Evolutionary conservation across 202 grass and related monocot species (phyloP), one percentile per base, ranked within the genome.

Genomic region (Panicum hallii): DNA sequence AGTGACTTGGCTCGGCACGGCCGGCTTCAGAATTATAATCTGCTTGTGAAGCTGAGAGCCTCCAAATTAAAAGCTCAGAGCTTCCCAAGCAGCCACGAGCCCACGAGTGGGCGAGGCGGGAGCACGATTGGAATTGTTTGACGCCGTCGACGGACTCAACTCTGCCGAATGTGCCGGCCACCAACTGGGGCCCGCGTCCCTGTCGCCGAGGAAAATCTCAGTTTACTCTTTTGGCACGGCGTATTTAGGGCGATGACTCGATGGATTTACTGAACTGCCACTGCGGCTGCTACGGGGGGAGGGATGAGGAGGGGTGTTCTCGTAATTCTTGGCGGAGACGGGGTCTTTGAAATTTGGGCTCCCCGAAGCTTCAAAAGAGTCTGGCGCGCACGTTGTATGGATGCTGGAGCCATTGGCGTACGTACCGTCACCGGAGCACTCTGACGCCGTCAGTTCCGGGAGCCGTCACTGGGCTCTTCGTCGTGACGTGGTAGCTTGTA

Each of bases 101-200:
- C n/a, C 57, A 66, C 64, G 16, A 42, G 30, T 28, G 50, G 13
- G 15, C 64, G 49, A 70, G 68, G 79, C 75, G 84, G 75, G 84
- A 83, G 56, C 26, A 54, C 9, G 73, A 74, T 87, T 69, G 7
- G 12, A 78, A 82, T 32, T 77, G 22, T 20, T 78, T 85, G 85
- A 78, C 83, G 63, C 7, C 53, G 58, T 89, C 84, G 80, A 49
- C 36, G 26, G 26, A 26, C 26, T 26, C 3, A 38, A 3, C 75
- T 56, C 66, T 19, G 15, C 34, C 72, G 19, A 68, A 89, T 70
- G 80, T 87, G 70, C 80, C 80, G 83, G 74, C 83, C 80, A 88
- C 47, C 75, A 57, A 49, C 38, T 71, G 61, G 52, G 63, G 0
- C 70, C 54, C 75, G 20, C 30, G 30, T 23, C 20, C 15, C 7